Evolutionary conservation across 2,329 filamentous ascomycete species (phyloP), one percentile per base, ranked within the genome.

Genomic region (Pseudopyrenochaeta lycopersici): DNA sequence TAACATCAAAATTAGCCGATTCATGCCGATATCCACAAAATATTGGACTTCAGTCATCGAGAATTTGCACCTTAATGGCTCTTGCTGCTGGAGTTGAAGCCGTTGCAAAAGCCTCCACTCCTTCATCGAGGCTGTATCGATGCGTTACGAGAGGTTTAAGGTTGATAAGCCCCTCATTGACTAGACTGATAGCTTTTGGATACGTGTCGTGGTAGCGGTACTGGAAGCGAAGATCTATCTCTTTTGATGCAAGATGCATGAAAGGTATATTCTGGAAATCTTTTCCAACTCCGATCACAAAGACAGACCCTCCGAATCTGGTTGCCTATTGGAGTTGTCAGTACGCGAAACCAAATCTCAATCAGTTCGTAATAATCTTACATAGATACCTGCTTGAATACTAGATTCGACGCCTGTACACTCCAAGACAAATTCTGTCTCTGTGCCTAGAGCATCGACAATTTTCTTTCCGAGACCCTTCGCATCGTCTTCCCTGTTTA

Each of bases 161-260:
- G 47, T 77, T 65, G 41, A 78, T 72, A 40, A 77, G 50, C 0
- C 76, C 75, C 39, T 75, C 71, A 4, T 66, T 67, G 1, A 76
- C 71, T 38, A 81, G 63, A 49, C 72, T 70, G 55, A 81, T 73
- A 0, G 77, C 79, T 45, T 70, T 79, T 7, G 76, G 73, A 52
- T 76, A 78, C 1, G 73, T 77, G 49, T 78, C 71, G 33, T 69
- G 66, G 52, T 78, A 78, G 11, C 75, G 71, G 55, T 73, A 77
- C 51, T 77, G 74, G 50, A 78, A 77, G 2, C 68, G 63, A 27
- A 78, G 62, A 40, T 78, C 75, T 38, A 78, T 76, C 57, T 77
- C 74, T 3, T 66, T 65, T 45, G 71, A 68, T 5, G 69, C 72
- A 11, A 68, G 64, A 49, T 76, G 64, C 73, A 76, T 76, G 64